phyloP scores from a whole-genome alignment of 23 red algal genomes.

The Cyanidiococcus yangmingshanensis region DNA sequence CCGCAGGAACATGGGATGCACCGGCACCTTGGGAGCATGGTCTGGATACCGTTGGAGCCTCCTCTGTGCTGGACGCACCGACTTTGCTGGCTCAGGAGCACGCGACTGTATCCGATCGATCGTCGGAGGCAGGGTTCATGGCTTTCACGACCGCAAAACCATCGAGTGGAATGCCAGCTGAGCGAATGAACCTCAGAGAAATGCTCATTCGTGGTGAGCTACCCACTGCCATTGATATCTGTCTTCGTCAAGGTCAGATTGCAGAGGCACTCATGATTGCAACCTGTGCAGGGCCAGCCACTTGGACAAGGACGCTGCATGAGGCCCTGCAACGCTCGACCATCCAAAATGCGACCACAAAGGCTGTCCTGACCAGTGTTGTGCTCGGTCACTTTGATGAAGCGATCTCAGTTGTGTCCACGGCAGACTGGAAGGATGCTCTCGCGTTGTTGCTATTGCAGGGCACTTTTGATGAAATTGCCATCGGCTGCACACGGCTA shows the following conservation, averaged over 20 bases:
- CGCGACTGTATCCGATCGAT: background rate
- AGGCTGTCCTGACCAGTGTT: background rate
- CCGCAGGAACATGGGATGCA: background rate
- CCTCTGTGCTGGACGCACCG: background rate
- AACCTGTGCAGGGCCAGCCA: conserved; percentile 46
- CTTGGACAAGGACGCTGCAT: conserved; percentile 27
- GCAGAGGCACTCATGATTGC: conserved; percentile 83
- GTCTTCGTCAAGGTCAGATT: conserved; percentile 16
- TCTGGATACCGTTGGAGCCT: background rate
- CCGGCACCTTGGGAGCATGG: background rate
- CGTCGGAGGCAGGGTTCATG: background rate
- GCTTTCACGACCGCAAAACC: background rate
- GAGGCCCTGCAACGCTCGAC: background rate
- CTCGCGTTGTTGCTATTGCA: background rate
- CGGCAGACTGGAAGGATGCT: background rate
- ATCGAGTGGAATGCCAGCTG: background rate
- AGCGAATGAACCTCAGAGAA: background rate
- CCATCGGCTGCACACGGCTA: background rate
- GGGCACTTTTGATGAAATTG: background rate
- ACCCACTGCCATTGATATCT: background rate
- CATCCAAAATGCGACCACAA: background rate
- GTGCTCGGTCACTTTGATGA: conserved; percentile 1
- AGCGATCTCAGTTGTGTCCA: background rate
- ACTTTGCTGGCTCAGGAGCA: background rate
- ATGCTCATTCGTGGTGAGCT: conserved; percentile 13